These are phyloP conservation scores for Ceratorhiza oryzae-sativae DNA, from an alignment of 1,284 basidiomycete species.

Conservation along the genomic window DNA sequence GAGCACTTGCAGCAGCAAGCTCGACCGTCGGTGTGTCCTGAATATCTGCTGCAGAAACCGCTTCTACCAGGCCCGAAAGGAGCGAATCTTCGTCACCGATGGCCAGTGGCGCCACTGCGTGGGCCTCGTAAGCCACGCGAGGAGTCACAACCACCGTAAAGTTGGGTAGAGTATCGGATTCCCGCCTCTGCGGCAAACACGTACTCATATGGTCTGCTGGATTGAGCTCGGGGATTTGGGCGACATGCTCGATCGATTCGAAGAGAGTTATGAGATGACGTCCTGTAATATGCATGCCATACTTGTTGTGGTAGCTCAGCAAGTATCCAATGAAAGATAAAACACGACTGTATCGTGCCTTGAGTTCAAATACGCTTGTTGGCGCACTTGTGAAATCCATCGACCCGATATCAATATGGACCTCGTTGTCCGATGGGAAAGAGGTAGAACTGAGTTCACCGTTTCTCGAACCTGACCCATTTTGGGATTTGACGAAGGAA, in stretches of 20 bases:
- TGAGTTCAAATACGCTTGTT: not conserved
- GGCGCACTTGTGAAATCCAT: too few species aligned
- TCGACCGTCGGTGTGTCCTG: not conserved
- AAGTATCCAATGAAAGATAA: not conserved
- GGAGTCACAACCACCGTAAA: not conserved
- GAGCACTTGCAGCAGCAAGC: not conserved
- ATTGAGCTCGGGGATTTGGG: not conserved
- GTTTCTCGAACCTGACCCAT: too few species aligned
- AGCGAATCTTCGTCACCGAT: slow-evolving; percentile 5
- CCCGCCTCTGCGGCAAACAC: not conserved
- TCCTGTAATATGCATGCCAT: not conserved
- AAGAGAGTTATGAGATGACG: not conserved
- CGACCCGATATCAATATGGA: too few species aligned
- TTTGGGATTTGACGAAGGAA: too few species aligned
- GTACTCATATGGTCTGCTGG: slow-evolving; percentile 1
- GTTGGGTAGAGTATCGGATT: not conserved
- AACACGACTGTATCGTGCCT: slow-evolving; percentile 15
- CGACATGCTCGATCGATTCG: not conserved
- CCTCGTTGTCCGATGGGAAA: too few species aligned
- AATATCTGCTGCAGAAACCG: not conserved
- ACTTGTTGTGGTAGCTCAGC: not conserved
- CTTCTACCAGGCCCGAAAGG: not conserved
- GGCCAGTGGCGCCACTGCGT: not conserved
- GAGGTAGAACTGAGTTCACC: too few species aligned
- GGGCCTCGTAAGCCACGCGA: not conserved